Evolutionary conservation across 331 rosid genomes (phyloP).

Genomic region (Erythrophleum ivorense): DNA sequence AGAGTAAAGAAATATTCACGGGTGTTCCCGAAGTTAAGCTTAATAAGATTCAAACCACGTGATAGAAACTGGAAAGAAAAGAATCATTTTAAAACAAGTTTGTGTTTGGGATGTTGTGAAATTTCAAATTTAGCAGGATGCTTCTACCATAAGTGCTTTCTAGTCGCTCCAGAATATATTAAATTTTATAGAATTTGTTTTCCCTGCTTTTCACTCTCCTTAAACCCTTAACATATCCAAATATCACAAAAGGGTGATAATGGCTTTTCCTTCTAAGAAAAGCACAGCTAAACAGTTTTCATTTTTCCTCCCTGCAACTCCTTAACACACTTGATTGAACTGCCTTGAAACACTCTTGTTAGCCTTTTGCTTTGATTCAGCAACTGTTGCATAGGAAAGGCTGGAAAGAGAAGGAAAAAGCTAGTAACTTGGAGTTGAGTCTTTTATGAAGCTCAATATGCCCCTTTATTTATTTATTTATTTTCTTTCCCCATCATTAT

Average conservation of each 20-base stretch:
- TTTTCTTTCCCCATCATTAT: neutral
- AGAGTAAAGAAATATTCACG: neutral
- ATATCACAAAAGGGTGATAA: neutral
- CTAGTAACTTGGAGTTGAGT: neutral
- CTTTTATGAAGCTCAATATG: neutral
- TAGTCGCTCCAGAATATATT: neutral
- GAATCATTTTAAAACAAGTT: neutral
- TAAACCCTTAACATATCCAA: neutral
- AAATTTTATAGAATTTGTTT: neutral
- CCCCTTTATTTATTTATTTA: neutral
- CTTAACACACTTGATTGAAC: neutral
- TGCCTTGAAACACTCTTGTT: slow-evolving; percentile 6
- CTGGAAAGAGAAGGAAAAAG: neutral
- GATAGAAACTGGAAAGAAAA: neutral
- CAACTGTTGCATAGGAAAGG: neutral
- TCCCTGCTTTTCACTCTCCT: neutral
- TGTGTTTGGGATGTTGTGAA: neutral
- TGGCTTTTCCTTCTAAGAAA: slow-evolving; percentile 8
- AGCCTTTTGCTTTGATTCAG: slow-evolving; percentile 3
- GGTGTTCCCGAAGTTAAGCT: slow-evolving; percentile 17
- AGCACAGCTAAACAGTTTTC: neutral
- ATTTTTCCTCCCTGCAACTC: neutral
- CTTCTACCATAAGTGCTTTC: neutral
- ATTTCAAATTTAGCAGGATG: slow-evolving; percentile 11
- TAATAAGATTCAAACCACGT: neutral